Percentiles rank a stretch among this genome's conserved stretches.
Evolutionary conservation across 495 filamentous ascomycete genomes (phyloP).

Genomic region (Tetracladium setigerum): DNA sequence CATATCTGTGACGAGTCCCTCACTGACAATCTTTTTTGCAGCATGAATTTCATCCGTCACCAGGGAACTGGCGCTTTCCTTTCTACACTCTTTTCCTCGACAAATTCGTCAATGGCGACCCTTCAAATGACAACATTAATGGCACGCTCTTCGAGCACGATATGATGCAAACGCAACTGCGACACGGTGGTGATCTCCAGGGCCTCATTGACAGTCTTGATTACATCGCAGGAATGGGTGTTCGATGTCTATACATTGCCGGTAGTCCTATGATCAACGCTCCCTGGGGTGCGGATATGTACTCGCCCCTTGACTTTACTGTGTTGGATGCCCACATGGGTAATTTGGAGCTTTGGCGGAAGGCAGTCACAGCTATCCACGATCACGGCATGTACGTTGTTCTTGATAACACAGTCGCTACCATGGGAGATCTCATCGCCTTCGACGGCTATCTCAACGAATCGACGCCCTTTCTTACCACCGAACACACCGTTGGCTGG

Average conservation of each 20-base stretch:
- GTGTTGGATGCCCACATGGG: conserved; percentile 65
- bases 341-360: conserved; percentile 54
- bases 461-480: conserved; percentile 49
- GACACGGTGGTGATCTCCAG: conserved; percentile 64
- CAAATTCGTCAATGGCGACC: conserved; percentile 65
- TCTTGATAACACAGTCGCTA: conserved; percentile 65
- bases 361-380: conserved; percentile 58
- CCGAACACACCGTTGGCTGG: conserved; percentile 53
- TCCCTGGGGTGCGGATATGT: conserved; percentile 64
- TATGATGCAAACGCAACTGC: conserved; percentile 58
- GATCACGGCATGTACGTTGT: conserved; percentile 62
- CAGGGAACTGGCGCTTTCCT: conserved; percentile 62
- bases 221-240: conserved; percentile 68
- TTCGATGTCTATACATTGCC: conserved; percentile 62
- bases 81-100: conserved; percentile 67
- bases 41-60: conserved; percentile 50
- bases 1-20: too few species aligned
- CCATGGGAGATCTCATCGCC: conserved; percentile 64
- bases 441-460: conserved; percentile 61
- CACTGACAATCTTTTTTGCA: too few species aligned
- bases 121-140: conserved; percentile 64
- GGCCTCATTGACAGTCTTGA: conserved; percentile 61
- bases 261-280: conserved; percentile 63
- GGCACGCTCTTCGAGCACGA: conserved; percentile 65
- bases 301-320: conserved; percentile 60